Evolutionary conservation across 2,329 filamentous ascomycete genomes (phyloP), one percentile per base, ranked within the genome.

Genomic region (Harringtonia aguacate): DNA sequence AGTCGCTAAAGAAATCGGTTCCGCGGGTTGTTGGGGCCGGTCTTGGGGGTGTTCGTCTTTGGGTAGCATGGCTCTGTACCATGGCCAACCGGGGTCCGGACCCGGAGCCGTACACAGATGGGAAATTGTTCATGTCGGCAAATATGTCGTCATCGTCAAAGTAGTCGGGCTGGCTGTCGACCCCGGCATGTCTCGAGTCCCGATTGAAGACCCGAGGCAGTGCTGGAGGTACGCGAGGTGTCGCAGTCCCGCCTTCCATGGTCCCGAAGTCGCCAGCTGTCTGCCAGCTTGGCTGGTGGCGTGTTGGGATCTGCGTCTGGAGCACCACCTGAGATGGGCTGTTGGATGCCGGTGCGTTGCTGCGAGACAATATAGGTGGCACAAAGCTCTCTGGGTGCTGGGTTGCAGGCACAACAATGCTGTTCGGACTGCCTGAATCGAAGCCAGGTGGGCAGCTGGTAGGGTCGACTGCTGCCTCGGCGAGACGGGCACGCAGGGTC

Each of bases 241-340:
- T 14, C 21, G 40, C 9, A 3, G 5, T 4, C 20, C 15, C 14
- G 28, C 29, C 18, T 8, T 31, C 29, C 20, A 17, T 5, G 14
- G 22, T 35, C 10, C 15, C 39, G 21, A 24, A 17, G 22, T 13
- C 12, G n/a, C 31, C 22, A 10, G 31, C 15, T n/a, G 30, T 4
- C 8, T 27, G 21, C 9, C 35, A 21, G 7, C 5, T 18, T 8
- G 18, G 35, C 24, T 21, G 35, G 4, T 4, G 43, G 7, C 42
- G 42, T 15, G 37, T 27, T 1, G 49, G 43, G 4, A 70, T 51
- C 44, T 75, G 73, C 1, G 73, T 76, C 52, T 76, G 72, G 18
- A 68, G 63, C 18, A 76, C 65, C 17, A 75, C 62, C 48, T 77
- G 68, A 1, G 69, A 67, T 13, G 60, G 61, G 22, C 57, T 56